Base-by-base conservation (phyloP, 768 basidiomycete genomes). In the Saitozyma podzolica region DNA sequence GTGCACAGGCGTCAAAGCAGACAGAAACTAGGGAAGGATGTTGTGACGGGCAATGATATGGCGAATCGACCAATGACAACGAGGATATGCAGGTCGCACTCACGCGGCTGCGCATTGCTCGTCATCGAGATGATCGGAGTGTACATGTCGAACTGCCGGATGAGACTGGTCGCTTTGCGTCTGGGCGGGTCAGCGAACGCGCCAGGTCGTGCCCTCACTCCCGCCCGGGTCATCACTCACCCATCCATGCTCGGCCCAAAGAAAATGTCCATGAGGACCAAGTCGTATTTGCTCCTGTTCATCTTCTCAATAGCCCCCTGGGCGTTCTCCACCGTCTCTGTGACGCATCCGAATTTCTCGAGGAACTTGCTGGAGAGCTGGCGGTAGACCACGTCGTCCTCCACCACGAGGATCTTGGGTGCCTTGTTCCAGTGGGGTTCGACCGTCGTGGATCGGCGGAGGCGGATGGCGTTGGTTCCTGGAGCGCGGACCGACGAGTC, bases 41-140 rank as follows among this genome's bases (percentile, higher is more conserved):
- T 29, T 29, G 29, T 29, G 29, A 29, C 29, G 29, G 29, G 29
- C 29, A 29, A 29, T 29, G 29, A 29, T 29, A 29, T 29, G 29
- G 29, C 29, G 29, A 29, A 29, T 29, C 29, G 29, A 5, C 29
- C 29, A 29, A 29, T 29, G 29, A 29, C 29, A 29, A 29, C 2
- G 29, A 29, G 29, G 29, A 29, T 29, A 29, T 29, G 48, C 7
- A 29, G n/a, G 50, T 40, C 58, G 29, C 9, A 72, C 79, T 95
- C 90, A 80, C 89, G 88, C 37, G 93, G 92, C 70, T 91, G 89
- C 58, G 90, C 91, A 78, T 93, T 95, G 73, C 87, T 89, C 56
- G 94, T 98, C 95, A 98, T 98, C 20, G 92, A 95, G 67, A 98
- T 96, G 77, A 98, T 97, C 6, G 95, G 95, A 48, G 94, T 96